These are phyloP conservation scores for Schizochytrium sp. DNA, from an alignment of 108 stramenopile species.

Conservation along the genomic window DNA sequence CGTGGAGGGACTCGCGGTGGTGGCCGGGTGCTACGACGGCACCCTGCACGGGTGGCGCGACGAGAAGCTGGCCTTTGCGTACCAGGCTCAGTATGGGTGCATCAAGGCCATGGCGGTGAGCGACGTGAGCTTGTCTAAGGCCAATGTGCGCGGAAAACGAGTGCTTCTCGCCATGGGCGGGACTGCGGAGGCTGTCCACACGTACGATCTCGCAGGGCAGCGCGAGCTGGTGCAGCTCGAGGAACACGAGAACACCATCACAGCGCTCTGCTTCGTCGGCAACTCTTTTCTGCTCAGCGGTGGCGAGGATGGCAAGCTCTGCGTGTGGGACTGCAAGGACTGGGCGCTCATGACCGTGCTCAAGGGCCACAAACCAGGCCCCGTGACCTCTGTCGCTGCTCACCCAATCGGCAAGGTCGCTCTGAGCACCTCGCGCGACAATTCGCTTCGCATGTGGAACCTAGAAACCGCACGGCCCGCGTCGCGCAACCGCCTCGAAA, in stretches of 20 bases:
- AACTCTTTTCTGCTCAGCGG: background rate
- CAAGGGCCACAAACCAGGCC: conserved; percentile 7
- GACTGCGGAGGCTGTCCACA: background rate
- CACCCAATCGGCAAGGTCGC: background rate
- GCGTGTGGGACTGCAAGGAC: conserved; percentile 21
- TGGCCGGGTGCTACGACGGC: conserved; percentile 2
- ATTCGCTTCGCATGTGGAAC: background rate
- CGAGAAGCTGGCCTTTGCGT: background rate
- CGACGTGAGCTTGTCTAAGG: background rate
- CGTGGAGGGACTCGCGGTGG: background rate
- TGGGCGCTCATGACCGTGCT: background rate
- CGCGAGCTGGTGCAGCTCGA: background rate
- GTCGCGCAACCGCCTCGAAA: background rate
- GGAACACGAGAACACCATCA: background rate
- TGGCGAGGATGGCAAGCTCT: conserved; percentile 10
- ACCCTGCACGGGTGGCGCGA: conserved; percentile 12
- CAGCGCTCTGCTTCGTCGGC: conserved; percentile 2
- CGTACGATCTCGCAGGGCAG: background rate
- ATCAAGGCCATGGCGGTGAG: background rate
- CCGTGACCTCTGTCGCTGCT: background rate
- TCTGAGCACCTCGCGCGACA: background rate
- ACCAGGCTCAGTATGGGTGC: background rate
- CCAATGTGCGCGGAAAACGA: background rate
- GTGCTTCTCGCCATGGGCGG: conserved; percentile 2
- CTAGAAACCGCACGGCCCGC: background rate